Base-by-base conservation (phyloP, 2,329 filamentous ascomycete genomes). In the Chaetomiaceae sp. region DNA sequence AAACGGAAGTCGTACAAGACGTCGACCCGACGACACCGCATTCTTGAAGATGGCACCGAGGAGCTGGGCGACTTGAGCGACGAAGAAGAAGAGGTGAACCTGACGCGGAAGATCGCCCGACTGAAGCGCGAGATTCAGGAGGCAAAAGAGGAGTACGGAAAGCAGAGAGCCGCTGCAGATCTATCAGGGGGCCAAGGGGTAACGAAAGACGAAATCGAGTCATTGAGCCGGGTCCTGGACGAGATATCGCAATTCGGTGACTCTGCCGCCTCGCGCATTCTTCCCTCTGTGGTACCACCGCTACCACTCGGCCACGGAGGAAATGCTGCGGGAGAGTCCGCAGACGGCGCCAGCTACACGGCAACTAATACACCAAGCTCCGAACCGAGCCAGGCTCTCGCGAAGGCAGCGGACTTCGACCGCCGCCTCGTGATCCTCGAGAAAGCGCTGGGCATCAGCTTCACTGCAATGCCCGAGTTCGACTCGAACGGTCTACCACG, bases 401-500 rank as follows among this genome's bases (percentile, higher is more conserved):
- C 83, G 27, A 86, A 89, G 64, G 84, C 88, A 6, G 87, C 90
- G 19, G 86, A 93, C 52, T 96, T 98, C 59, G 91, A 97, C 62
- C 76, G 79, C 24, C 81, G 93, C 5, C 78, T 98, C 17, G 71
- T 84, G 3, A 71, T 85, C 24, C 72, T 98, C 38, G 93, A 98
- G 69, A 81, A 81, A 55, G 78, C 83, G 1, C 76, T 98, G 22
- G 93, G 93, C 9, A 76, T 95, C 39, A 84, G 81, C 33, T 81
- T 83, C 18, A 79, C 82, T 0, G 76, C 80, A 10, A 72, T 86
- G 54, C 76, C 84, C 1, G 81, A 82, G 55, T 67, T 76, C 26
- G 80, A 74, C 54, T 66, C 75, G 2, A 74, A 79, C 45, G 73
- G 74, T 14, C 61, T 77, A 4, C 74, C 78, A 11, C 71, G 77